Evolutionary conservation across 305 asterid genomes (phyloP), one percentile per base, ranked within the genome.

Genomic region (Coffea humblotiana): DNA sequence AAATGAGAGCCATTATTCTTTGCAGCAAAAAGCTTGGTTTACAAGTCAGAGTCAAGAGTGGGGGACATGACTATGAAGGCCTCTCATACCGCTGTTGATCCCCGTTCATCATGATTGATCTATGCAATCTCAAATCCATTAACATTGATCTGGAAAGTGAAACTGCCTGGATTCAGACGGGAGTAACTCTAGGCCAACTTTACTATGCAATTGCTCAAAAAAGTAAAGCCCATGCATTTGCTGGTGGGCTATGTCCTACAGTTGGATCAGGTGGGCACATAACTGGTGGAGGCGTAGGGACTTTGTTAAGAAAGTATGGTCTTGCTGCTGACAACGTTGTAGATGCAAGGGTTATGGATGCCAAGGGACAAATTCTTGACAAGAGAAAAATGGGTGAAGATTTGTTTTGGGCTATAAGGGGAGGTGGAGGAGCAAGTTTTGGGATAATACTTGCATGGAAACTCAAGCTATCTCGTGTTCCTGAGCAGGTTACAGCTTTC

Each of bases 61-160:
- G 92, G 21, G 91, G 92, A 12, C 92, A 89, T 71, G 92, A 87
- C 27, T 89, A 89, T 8, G 89, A 87, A 73, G 92, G 90, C 12
- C 85, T 89, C 23, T 87, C 92, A 11, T 87, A 77, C 70, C 82
- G 86, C 16, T 18, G 35, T 1, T 40, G 45, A 4, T 23, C 27
- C 0, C 84, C 81, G 2, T 86, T 86, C 35, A 51, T 89, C 52
- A 82, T 86, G 77, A 40, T 89, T 58, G 88, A 84, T 82, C 74
- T 89, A 2, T 2, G 13, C 78, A 87, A 83, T 9, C 82, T 89
- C 51, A 72, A 75, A 1, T 37, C 58, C 0, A 78, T 83, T 12
- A 12, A 47, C 2, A 78, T 89, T 3, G 75, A 86, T 51, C 4
- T 86, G 0, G 49, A 80, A 0, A 48, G 76, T 0, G 85, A 84